Conservation (phyloP, 2,329 filamentous ascomycete species). For the Aspergillus eucalypticola region DNA sequence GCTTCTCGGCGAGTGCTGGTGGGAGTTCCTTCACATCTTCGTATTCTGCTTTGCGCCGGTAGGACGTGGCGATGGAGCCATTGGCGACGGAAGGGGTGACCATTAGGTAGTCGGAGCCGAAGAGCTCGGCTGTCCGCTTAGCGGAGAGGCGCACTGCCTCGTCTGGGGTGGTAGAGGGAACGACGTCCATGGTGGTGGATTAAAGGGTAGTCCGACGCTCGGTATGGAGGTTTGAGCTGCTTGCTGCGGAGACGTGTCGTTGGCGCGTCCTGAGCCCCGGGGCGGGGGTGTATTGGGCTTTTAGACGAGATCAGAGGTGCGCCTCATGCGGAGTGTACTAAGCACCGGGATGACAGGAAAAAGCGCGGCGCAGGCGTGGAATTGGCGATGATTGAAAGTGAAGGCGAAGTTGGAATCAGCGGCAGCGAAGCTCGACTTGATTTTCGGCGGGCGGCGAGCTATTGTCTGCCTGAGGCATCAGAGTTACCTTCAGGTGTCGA, state of each 20-base stretch:
- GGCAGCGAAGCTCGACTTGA: conserved; percentile 9
- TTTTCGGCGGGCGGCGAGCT: conserved; percentile 14
- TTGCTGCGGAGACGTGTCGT: conserved; percentile 13
- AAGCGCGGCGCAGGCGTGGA: not conserved
- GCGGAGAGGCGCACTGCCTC: conserved; percentile 44
- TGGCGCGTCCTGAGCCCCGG: conserved; percentile 20
- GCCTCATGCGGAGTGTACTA: not conserved
- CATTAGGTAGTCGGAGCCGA: conserved; percentile 50
- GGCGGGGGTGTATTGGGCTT: conserved; percentile 3
- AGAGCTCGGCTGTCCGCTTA: conserved; percentile 50
- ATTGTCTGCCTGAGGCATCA: conserved; percentile 14
- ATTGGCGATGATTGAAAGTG: not conserved
- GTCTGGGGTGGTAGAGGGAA: conserved; percentile 32
- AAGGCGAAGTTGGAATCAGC: conserved; percentile 2
- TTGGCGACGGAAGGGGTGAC: conserved; percentile 45
- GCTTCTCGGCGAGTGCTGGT: conserved; percentile 74
- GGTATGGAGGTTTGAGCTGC: not conserved
- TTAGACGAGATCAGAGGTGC: not conserved
- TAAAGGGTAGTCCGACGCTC: not conserved
- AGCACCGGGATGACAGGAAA: not conserved
- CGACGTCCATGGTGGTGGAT: conserved; percentile 32
- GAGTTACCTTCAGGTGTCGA: conserved; percentile 3
- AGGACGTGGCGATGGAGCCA: conserved; percentile 47
- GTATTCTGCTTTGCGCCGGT: conserved; percentile 65
- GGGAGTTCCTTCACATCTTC: conserved; percentile 75